Evolutionary conservation across 2,329 filamentous ascomycete species (phyloP), one percentile per base, ranked within the genome.

Genomic region (Paecilomyces variotii): DNA sequence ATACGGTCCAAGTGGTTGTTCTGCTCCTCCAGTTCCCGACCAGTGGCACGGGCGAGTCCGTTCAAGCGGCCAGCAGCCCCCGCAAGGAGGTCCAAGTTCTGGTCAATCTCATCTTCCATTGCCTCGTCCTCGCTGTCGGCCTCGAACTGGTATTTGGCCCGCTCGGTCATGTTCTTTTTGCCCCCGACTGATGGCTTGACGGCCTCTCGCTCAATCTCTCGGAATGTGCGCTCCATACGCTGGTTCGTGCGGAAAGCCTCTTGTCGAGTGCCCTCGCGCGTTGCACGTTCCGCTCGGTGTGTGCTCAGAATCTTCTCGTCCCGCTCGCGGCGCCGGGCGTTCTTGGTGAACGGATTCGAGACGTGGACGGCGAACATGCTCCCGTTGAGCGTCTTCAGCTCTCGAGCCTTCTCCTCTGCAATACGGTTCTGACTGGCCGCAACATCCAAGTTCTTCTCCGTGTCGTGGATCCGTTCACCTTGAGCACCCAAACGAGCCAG

Each of bases 321-420:
- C 49, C 84, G 82, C 59, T 84, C 84, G 57, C 81, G 79, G 28
- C 82, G 82, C 52, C 87, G 83, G 64, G 82, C 83, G 62, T 83
- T 85, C 12, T 84, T 85, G 0, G 89, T 94, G 71, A 96, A 90
- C 0, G 88, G 88, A 66, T 91, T 91, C 56, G 80, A 80, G 27
- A 92, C 87, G 68, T 91, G 88, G 25, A 92, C 84, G 4, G 90
- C 89, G 69, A 96, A 96, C 91, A 97, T 96, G 78, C 87, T 91
- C 62, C 88, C 82, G 74, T 97, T 96, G 55, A 95, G 79, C 0
- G 84, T 90, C 78, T 93, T 93, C 39, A 97, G 79, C 70, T 96
- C 91, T 54, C 86, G 84, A 0, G 91, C 88, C 66, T 90, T 89
- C 64, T 92, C 90, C 65, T 91, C 87, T 0, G 90, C 89, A 60